phyloP scores from a whole-genome alignment of 768 basidiomycete genomes.

The Lyophyllum decastes region DNA sequence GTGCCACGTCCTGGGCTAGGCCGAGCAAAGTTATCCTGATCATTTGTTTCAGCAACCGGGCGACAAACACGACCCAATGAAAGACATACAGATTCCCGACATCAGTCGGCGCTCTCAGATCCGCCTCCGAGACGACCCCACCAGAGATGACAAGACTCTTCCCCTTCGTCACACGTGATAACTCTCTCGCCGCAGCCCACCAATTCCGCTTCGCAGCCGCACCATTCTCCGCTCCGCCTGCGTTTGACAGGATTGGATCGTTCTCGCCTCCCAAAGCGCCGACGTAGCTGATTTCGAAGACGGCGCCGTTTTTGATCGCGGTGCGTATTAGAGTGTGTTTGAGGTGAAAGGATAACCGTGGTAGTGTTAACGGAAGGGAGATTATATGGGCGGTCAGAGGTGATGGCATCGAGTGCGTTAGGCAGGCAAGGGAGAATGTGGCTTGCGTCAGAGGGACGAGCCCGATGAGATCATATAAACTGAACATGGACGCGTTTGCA shows the following conservation, averaged over 20 bases:
- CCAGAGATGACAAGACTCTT: conserved; percentile 74
- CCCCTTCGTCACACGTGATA: conserved; percentile 79
- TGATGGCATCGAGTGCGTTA: conserved; percentile 77
- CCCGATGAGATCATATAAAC: conserved; percentile 75
- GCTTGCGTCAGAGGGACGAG: conserved; percentile 71
- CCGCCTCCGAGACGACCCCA: conserved; percentile 59
- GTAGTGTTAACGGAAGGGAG: conserved; percentile 72
- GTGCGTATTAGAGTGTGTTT: conserved; percentile 84
- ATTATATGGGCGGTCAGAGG: conserved; percentile 81
- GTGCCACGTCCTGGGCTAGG: conserved; percentile 67
- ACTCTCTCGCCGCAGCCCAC: conserved; percentile 81
- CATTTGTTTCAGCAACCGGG: not conserved
- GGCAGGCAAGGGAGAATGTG: conserved; percentile 77
- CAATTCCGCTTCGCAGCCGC: conserved; percentile 70
- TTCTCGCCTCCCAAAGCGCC: conserved; percentile 70
- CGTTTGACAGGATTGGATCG: conserved; percentile 44
- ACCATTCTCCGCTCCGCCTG: conserved; percentile 55
- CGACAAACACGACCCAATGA: conserved; percentile 4
- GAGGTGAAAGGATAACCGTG: conserved; percentile 77
- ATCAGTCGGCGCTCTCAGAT: conserved; percentile 73
- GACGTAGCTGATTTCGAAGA: conserved; percentile 80
- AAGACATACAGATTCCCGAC: conserved; percentile 69
- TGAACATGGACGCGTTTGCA: conserved; percentile 61
- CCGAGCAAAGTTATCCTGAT: conserved; percentile 67
- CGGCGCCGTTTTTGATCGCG: conserved; percentile 79